Conservation (phyloP, 352 stramenopile genomes). For the Globisporangium alternatum region DNA sequence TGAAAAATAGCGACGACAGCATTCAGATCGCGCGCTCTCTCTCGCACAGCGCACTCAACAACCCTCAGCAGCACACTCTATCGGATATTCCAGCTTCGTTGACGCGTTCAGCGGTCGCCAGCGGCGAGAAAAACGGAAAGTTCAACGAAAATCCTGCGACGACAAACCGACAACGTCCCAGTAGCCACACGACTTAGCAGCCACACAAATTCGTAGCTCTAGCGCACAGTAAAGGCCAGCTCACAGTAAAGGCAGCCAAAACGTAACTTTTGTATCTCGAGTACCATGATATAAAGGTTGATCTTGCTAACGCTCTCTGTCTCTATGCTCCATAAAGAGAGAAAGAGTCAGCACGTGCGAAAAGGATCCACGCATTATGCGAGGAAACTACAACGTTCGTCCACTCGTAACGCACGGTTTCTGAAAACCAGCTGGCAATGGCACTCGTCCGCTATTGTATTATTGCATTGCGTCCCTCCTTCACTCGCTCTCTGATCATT, state of each 20-base stretch:
- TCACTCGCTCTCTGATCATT: not conserved
- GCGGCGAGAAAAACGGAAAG: not conserved
- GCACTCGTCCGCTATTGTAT: not conserved
- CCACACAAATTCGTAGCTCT: not conserved
- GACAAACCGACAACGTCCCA: not conserved
- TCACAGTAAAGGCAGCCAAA: not conserved
- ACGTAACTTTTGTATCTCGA: not conserved
- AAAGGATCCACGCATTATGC: not conserved
- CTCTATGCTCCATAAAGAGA: constrained; percentile 1
- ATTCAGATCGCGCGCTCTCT: not conserved
- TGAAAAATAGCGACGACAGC: not conserved
- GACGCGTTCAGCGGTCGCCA: not conserved
- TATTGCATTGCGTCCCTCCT: too few relatives aligned
- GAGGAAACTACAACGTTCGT: not conserved
- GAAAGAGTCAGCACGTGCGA: constrained; percentile 1
- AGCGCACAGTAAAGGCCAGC: constrained; percentile 1
- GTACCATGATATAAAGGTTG: not conserved
- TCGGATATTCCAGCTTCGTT: not conserved
- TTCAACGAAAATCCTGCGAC: constrained; percentile 5
- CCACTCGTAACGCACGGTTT: constrained; percentile 1
- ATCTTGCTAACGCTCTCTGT: not conserved
- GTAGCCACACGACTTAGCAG: too few relatives aligned
- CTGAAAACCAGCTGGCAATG: constrained; percentile 2
- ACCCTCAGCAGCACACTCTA: not conserved
- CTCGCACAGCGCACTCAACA: not conserved